These are phyloP conservation scores for Alternaria gansuensis DNA, from an alignment of 2,329 filamentous ascomycete genomes.

Conservation along the genomic window DNA sequence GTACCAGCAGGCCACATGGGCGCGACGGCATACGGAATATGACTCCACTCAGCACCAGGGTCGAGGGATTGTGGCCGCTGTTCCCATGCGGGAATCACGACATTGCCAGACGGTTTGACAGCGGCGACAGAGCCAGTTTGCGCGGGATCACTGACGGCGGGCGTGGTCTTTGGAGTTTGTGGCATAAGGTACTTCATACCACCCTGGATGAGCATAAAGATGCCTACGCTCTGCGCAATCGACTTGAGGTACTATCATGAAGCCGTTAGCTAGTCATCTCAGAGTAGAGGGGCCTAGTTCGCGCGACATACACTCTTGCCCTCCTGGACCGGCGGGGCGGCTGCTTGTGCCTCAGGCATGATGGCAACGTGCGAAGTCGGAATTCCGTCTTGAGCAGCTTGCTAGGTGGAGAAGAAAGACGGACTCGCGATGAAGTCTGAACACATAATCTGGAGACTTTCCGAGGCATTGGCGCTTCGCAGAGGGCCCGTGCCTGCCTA, in stretches of 20 bases:
- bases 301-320: slow-evolving; percentile 40
- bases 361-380: slow-evolving; percentile 24
- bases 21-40: slow-evolving; percentile 74
- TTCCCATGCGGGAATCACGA: slow-evolving; percentile 50
- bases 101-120: slow-evolving; percentile 35
- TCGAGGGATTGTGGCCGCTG: slow-evolving; percentile 57
- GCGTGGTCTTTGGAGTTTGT: slow-evolving; percentile 21
- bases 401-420: slow-evolving; percentile 13
- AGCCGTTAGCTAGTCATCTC: slow-evolving; percentile 27
- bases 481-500: slow-evolving; percentile 14
- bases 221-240: slow-evolving; percentile 64
- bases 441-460: slow-evolving; percentile 10
- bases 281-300: slow-evolving; percentile 2
- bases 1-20: slow-evolving; percentile 88
- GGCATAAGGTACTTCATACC: slow-evolving; percentile 65
- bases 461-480: slow-evolving; percentile 19
- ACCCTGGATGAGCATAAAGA: slow-evolving; percentile 68
- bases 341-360: slow-evolving; percentile 45
- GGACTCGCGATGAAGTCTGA: slow-evolving; percentile 18
- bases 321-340: slow-evolving; percentile 26
- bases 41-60: slow-evolving; percentile 66
- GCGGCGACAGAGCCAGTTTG: slow-evolving; percentile 31
- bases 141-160: slow-evolving; percentile 30
- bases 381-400: slow-evolving; percentile 22
- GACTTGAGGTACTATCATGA: slow-evolving; percentile 47